Conservation (phyloP, 78 protist genomes). For the Dictyostelium citrinum region DNA sequence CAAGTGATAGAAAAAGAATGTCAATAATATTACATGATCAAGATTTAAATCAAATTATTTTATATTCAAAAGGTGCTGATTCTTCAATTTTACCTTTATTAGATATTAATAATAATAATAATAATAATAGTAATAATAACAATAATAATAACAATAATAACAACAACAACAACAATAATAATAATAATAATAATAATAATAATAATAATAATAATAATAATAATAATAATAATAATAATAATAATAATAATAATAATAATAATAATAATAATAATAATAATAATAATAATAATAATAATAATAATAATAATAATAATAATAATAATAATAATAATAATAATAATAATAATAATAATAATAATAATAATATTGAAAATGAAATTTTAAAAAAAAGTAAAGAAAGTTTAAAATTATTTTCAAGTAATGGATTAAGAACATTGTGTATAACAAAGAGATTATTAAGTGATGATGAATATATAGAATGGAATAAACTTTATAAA, state of each 20-base stretch:
- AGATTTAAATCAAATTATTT: constrained; percentile 6
- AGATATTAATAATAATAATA: too few relatives aligned
- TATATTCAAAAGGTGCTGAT: constrained; percentile 94
- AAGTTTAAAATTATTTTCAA: constrained; percentile 73
- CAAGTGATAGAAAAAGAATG: constrained; percentile 93
- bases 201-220: not conserved
- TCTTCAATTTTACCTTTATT: constrained; percentile 34
- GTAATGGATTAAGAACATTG: constrained; percentile 92
- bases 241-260: too few relatives aligned
- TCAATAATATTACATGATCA: constrained; percentile 79
- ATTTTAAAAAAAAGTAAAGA: constrained; percentile 3
- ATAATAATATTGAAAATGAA: not conserved
- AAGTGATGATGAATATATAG: constrained; percentile 9
- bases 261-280: not conserved
- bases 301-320: not conserved
- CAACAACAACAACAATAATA: not conserved
- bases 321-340: not conserved
- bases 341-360: not conserved
- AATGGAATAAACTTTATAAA: constrained; percentile 30
- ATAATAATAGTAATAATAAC: not conserved
- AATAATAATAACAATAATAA: not conserved
- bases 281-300: not conserved
- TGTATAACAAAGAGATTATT: constrained; percentile 82
- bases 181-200: not conserved
- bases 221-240: not conserved